Conservation (phyloP, 441 rosid genomes). For the Populus trichocarpa region DNA sequence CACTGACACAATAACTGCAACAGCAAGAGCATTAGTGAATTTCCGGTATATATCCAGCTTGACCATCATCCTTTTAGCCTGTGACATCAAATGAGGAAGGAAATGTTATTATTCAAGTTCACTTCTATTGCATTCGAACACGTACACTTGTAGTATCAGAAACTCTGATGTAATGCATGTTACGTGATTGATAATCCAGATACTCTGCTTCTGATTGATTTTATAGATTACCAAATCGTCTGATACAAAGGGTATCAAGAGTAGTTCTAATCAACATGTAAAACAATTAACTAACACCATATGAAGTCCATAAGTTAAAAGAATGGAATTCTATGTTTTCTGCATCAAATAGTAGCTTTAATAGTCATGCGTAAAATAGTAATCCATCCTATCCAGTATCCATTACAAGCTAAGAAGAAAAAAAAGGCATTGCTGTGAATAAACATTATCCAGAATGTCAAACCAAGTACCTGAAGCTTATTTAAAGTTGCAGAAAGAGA, state of each 20-base stretch:
- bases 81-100: slow-evolving; percentile 16
- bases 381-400: neutral
- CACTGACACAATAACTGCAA: slow-evolving; percentile 80
- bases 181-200: neutral
- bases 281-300: neutral
- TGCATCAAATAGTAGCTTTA: neutral
- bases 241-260: neutral
- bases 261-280: neutral
- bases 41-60: slow-evolving; percentile 90
- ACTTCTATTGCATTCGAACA: neutral
- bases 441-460: neutral
- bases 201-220: neutral
- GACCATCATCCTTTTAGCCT: slow-evolving; percentile 82
- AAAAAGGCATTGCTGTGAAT: neutral
- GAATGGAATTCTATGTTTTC: neutral
- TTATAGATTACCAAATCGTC: neutral
- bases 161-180: neutral
- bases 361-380: neutral
- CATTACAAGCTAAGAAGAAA: neutral
- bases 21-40: slow-evolving; percentile 94
- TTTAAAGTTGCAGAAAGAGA: slow-evolving; percentile 86
- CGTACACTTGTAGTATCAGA: neutral
- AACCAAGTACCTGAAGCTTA: slow-evolving; percentile 77
- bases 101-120: neutral
- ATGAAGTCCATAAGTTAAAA: neutral